Base-by-base conservation (phyloP, 495 filamentous ascomycete genomes). In the Beverwykella pulmonaria region DNA sequence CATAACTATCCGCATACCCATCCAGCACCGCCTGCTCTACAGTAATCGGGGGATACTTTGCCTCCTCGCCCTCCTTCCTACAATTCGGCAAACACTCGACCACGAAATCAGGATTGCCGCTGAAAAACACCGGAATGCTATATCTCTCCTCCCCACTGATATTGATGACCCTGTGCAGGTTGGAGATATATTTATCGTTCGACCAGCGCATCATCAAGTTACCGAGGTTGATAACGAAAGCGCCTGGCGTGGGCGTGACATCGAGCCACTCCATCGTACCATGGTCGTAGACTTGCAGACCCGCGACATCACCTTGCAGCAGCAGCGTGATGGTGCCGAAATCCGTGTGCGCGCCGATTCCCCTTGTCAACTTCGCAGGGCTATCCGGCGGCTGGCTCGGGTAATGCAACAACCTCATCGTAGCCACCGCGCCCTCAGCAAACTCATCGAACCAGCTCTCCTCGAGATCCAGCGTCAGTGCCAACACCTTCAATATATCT, bases 261-360 rank as follows among this genome's bases (percentile, higher is more conserved):
- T 59, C 52, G 6, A 74, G 53, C 75, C 76, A 80, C 10, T 71
- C 65, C 1, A 69, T 60, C 4, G 75, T 74, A 12, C 54, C 44
- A 10, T 49, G 26, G 54, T 79, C 68, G 9, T 67, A 71, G 2
- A 78, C 76, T 36, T 80, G 70, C 10, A 79, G 65, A 5, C 78
- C 77, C 0, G 70, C 34, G 39, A 71, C 48, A 23, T 61, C 47
- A 39, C 78, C 77, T 58, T 79, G 76, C 12, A 80, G 61, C 5
- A 80, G 71, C 27, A 79, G 55, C 9, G 78, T 80, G 32, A 80
- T 74, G 32, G 75, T 71, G 1, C 76, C 73, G 32, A 79, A 80
- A 47, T 80, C 76, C 19, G 76, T 77, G 53, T 80, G 78, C 23
- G 74, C 76, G 41, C 75, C 70, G 20, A 61, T 70, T 8, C 78